Percentiles rank a stretch among this genome's conserved stretches.
phyloP scores from a whole-genome alignment of 305 asterid species.

The Plantago lanceolata region DNA sequence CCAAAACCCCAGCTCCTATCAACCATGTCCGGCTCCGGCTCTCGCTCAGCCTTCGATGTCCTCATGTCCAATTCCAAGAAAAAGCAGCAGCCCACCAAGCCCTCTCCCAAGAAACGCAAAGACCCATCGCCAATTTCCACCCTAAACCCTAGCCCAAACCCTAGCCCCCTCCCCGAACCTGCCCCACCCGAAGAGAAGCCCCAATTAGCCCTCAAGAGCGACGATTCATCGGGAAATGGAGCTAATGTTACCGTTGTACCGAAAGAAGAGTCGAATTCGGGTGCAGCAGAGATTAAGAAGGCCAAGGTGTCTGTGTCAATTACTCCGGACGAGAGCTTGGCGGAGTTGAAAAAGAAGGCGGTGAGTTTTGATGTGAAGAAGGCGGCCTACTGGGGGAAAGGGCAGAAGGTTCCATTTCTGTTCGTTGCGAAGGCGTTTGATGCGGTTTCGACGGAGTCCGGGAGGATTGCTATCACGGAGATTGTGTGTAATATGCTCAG shows the following conservation, averaged over 20 bases:
- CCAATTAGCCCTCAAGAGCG: not conserved
- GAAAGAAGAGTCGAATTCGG: constrained; percentile 19
- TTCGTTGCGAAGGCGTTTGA: constrained; percentile 79
- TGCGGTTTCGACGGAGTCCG: constrained; percentile 70
- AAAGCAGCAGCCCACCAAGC: constrained; percentile 31
- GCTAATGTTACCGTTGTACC: constrained; percentile 10
- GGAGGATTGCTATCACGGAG: constrained; percentile 75
- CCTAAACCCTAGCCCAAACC: constrained; percentile 29
- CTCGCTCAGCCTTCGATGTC: constrained; percentile 54
- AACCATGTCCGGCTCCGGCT: constrained; percentile 42
- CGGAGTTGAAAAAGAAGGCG: constrained; percentile 55
- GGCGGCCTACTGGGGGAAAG: constrained; percentile 82
- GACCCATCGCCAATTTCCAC: constrained; percentile 30
- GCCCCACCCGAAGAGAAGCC: not conserved
- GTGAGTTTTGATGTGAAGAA: constrained; percentile 46
- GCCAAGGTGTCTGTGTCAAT: constrained; percentile 30
- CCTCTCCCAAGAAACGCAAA: constrained; percentile 62
- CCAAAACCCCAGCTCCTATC: not conserved
- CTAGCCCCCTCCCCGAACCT: constrained; percentile 4
- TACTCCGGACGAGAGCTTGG: constrained; percentile 45
- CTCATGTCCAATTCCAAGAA: constrained; percentile 57
- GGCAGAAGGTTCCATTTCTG: constrained; percentile 85
- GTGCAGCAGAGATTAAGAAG: constrained; percentile 36
- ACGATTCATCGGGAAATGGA: constrained; percentile 15
- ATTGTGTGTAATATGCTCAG: constrained; percentile 83